Conservation (phyloP, 169 alveolate species). For the Ophryocystis elektroscirrha region DNA sequence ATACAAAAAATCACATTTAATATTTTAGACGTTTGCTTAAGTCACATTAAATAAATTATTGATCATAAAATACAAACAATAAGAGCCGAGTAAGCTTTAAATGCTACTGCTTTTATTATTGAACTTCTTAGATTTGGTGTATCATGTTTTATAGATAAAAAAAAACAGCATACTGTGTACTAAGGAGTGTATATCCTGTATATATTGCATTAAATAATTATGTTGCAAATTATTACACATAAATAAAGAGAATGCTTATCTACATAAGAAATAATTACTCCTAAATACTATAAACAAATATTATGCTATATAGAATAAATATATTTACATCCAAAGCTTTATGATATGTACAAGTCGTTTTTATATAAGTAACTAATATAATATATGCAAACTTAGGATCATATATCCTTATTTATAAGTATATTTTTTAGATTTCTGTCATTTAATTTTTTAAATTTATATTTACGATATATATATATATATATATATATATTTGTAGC, state of each 20-base stretch:
- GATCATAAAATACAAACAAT: neutral
- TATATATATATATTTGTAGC: neutral
- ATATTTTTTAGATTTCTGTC: neutral
- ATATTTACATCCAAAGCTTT: slow-evolving; percentile 56
- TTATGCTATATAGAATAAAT: neutral
- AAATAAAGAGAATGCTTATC: neutral
- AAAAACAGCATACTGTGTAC: neutral
- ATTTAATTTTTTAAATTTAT: neutral
- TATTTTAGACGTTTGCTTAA: neutral
- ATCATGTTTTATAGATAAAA: neutral
- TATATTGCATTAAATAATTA: neutral
- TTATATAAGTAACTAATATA: slow-evolving; percentile 46
- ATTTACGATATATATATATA: too few species aligned
- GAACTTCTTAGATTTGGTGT: neutral
- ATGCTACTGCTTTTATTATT: neutral
- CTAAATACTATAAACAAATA: neutral
- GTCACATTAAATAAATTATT: neutral
- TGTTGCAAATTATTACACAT: neutral
- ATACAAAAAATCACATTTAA: neutral
- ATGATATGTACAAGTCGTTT: slow-evolving; percentile 37
- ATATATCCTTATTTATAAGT: slow-evolving; percentile 17
- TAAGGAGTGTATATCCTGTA: neutral
- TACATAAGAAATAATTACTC: neutral
- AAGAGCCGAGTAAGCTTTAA: neutral
- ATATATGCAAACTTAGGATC: slow-evolving; percentile 24